Conservation (phyloP, 1,139 yeast species). For the Kodamaea plutei region DNA sequence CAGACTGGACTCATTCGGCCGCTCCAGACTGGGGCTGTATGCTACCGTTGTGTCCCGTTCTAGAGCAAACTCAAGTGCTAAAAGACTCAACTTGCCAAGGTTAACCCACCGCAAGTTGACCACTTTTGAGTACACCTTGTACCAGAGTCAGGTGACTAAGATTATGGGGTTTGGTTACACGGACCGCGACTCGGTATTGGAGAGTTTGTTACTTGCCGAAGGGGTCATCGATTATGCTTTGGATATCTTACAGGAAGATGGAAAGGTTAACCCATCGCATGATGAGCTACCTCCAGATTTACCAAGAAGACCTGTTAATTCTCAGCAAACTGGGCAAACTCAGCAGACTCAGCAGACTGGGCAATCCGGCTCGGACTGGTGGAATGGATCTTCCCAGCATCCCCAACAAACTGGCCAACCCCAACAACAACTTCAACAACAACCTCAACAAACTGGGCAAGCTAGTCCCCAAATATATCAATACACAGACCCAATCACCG, state of each 20-base stretch:
- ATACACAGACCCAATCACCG: slow-evolving; percentile 60
- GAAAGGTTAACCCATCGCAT: slow-evolving; percentile 31
- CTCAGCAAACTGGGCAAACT: slow-evolving; percentile 3
- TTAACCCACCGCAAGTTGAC: slow-evolving; percentile 43
- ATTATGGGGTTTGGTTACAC: slow-evolving; percentile 43
- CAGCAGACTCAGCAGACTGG: slow-evolving; percentile 8
- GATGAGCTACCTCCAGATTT: slow-evolving; percentile 33
- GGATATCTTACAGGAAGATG: slow-evolving; percentile 43
- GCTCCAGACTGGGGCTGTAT: slow-evolving; percentile 9
- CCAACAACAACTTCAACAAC: background rate
- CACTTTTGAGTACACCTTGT: slow-evolving; percentile 40
- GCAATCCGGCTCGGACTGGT: slow-evolving; percentile 8
- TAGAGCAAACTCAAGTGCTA: slow-evolving; percentile 6
- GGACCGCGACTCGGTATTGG: slow-evolving; percentile 45
- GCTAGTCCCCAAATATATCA: slow-evolving; percentile 47
- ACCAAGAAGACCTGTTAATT: slow-evolving; percentile 39
- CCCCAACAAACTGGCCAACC: slow-evolving; percentile 6
- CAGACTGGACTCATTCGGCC: slow-evolving; percentile 19
- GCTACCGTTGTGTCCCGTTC: slow-evolving; percentile 7
- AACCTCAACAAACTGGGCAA: slow-evolving; percentile 2
- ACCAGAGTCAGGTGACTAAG: slow-evolving; percentile 34
- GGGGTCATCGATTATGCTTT: slow-evolving; percentile 50
- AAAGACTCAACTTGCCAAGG: slow-evolving; percentile 21
- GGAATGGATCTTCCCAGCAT: background rate
- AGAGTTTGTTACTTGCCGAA: slow-evolving; percentile 44